Evolutionary conservation across 1,139 yeast genomes (phyloP).

Genomic region (Taphrina wiesneri): DNA sequence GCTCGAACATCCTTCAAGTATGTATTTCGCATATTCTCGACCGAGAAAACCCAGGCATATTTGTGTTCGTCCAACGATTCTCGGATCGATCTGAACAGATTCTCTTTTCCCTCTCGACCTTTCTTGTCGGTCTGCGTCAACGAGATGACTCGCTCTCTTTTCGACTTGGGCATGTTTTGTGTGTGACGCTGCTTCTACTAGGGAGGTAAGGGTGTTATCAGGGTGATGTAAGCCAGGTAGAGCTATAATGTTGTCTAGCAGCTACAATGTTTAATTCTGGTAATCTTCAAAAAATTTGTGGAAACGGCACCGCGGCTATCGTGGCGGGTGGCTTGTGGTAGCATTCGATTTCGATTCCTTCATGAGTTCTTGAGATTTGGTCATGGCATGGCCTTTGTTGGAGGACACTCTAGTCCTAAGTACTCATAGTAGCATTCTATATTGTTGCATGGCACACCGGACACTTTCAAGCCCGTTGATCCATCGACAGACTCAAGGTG

Average conservation of each 20-base stretch:
- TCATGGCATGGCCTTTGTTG: too few relatives aligned
- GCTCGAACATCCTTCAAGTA: conserved; percentile 88
- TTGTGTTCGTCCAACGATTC: conserved; percentile 71
- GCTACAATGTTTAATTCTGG: background rate
- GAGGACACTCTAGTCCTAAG: too few relatives aligned
- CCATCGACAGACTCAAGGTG: too few relatives aligned
- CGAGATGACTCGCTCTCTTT: conserved; percentile 91
- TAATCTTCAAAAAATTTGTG: conserved; percentile 6
- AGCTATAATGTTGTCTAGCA: too few relatives aligned
- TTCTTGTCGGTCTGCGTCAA: conserved; percentile 94
- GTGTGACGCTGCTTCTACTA: background rate
- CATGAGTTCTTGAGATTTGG: too few relatives aligned
- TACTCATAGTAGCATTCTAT: too few relatives aligned
- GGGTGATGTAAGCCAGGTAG: too few relatives aligned
- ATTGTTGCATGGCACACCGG: too few relatives aligned
- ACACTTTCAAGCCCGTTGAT: too few relatives aligned
- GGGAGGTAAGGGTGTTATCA: too few relatives aligned
- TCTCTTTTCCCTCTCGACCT: conserved; percentile 87
- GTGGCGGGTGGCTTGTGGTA: background rate
- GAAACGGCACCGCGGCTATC: background rate
- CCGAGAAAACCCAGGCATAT: conserved; percentile 74
- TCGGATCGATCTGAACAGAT: conserved; percentile 88
- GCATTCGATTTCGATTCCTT: too few relatives aligned
- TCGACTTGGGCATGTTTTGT: conserved; percentile 83
- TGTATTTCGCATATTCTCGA: conserved; percentile 94